phyloP scores from a whole-genome alignment of 2,329 filamentous ascomycete species.

The Ceratocystiopsis sp. region DNA sequence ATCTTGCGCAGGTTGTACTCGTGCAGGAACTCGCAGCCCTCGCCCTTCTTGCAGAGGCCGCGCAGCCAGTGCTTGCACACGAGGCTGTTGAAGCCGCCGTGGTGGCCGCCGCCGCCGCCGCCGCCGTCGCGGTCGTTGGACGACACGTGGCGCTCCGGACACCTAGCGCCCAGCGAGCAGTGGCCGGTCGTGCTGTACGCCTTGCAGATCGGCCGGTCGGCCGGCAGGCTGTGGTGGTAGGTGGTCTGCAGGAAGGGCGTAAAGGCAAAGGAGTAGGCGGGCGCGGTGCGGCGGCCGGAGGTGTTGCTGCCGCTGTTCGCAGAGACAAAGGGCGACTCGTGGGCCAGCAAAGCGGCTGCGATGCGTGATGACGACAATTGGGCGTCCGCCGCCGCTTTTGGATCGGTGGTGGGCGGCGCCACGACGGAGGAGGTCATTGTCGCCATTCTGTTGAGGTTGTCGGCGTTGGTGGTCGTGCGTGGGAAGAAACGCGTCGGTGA shows the following conservation, averaged over 20 bases:
- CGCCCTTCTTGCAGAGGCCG: slow-evolving; percentile 92
- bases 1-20: slow-evolving; percentile 97
- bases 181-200: slow-evolving; percentile 57
- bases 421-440: no score
- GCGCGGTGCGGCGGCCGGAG: slow-evolving; percentile 18
- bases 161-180: slow-evolving; percentile 70
- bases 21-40: slow-evolving; percentile 93
- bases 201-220: slow-evolving; percentile 67
- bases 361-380: slow-evolving; percentile 10
- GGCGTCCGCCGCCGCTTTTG: no score
- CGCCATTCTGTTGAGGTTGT: no score
- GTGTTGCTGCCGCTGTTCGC: slow-evolving; percentile 11
- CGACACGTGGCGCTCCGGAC: slow-evolving; percentile 63
- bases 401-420: no score
- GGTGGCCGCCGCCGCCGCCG: slow-evolving; percentile 13
- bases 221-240: slow-evolving; percentile 69
- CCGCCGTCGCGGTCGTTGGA: slow-evolving; percentile 16
- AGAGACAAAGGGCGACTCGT: no score
- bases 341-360: slow-evolving; percentile 35
- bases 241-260: slow-evolving; percentile 68
- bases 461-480: no score
- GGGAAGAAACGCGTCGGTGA: no score
- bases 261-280: slow-evolving; percentile 61
- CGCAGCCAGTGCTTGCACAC: slow-evolving; percentile 99
- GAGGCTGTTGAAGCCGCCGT: slow-evolving; percentile 53